A percentile compares a stretch with the other conserved stretches of the same genome.
phyloP scores from a whole-genome alignment of 495 filamentous ascomycete genomes.

The Aspergillus sclerotioniger region DNA sequence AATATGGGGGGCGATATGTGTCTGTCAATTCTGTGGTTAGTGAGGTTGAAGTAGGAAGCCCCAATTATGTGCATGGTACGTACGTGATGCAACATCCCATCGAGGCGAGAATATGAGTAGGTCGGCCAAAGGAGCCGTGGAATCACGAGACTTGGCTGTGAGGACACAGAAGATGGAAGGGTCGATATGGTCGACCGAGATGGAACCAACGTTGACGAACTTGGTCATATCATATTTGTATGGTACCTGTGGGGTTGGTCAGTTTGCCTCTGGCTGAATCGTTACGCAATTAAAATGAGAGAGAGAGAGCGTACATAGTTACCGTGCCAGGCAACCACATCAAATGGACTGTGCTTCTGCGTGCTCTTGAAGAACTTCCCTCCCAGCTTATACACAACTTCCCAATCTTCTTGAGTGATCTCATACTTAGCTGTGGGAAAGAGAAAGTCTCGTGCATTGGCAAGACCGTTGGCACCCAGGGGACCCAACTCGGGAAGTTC shows the following conservation, averaged over 20 bases:
- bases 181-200: constrained; percentile 52
- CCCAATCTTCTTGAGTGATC: constrained; percentile 40
- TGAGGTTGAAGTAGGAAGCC: background rate
- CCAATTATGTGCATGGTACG: constrained; percentile 1
- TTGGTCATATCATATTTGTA: constrained; percentile 53
- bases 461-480: constrained; percentile 50
- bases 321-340: constrained; percentile 54
- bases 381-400: constrained; percentile 51
- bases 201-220: constrained; percentile 50
- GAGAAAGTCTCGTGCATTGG: constrained; percentile 50
- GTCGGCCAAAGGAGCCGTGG: constrained; percentile 44
- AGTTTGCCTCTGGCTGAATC: background rate
- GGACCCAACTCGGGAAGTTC: constrained; percentile 52
- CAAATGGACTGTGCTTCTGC: constrained; percentile 51
- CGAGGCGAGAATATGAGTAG: constrained; percentile 50
- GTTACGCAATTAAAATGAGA: background rate
- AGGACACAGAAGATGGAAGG: constrained; percentile 53
- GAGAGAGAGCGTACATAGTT: constrained; percentile 38
- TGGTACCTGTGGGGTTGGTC: constrained; percentile 26
- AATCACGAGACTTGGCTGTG: constrained; percentile 45
- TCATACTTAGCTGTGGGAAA: constrained; percentile 44
- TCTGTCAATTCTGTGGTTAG: constrained; percentile 25
- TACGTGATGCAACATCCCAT: constrained; percentile 50
- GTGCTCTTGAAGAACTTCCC: constrained; percentile 48
- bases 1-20: constrained; percentile 50